phyloP scores from a whole-genome alignment of 805 yeast genomes.

The Kodamaea nitidulidarum region DNA sequence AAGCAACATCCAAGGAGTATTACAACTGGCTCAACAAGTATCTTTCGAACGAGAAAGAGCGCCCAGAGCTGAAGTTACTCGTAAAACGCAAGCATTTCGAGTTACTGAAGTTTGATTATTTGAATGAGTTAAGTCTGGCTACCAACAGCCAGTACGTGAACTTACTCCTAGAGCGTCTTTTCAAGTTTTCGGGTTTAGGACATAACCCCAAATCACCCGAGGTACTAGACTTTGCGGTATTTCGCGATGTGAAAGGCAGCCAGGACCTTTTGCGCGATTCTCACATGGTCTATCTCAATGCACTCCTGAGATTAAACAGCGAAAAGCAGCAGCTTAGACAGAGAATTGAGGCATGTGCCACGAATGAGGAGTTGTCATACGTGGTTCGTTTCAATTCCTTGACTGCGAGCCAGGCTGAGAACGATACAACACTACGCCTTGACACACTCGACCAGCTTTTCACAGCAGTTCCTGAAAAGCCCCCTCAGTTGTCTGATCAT shows the following conservation, averaged over 20 bases:
- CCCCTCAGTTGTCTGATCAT: constrained; percentile 1
- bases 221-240: constrained; percentile 15
- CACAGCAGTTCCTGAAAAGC: constrained; percentile 2
- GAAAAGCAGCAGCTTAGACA: constrained; percentile 40
- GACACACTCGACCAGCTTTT: constrained; percentile 8
- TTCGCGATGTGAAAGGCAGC: constrained; percentile 12
- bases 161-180: constrained; percentile 32
- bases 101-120: constrained; percentile 43
- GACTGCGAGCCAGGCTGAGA: constrained; percentile 9
- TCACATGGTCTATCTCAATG: constrained; percentile 30
- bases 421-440: neutral
- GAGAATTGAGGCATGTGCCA: constrained; percentile 35
- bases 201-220: constrained; percentile 12
- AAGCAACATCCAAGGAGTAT: constrained; percentile 38
- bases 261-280: constrained; percentile 19
- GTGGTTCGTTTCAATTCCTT: constrained; percentile 27
- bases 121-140: constrained; percentile 35
- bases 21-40: constrained; percentile 43
- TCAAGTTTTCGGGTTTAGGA: constrained; percentile 29
- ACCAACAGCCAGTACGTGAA: constrained; percentile 40
- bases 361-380: constrained; percentile 38
- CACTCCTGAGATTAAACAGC: constrained; percentile 35
- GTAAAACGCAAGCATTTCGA: constrained; percentile 38
- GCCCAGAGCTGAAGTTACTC: constrained; percentile 38
- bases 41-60: constrained; percentile 39